A percentile compares a stretch with the other conserved stretches of the same genome.
Conservation (phyloP, 2,329 filamentous ascomycete species). For the Aspergillus sp. region DNA sequence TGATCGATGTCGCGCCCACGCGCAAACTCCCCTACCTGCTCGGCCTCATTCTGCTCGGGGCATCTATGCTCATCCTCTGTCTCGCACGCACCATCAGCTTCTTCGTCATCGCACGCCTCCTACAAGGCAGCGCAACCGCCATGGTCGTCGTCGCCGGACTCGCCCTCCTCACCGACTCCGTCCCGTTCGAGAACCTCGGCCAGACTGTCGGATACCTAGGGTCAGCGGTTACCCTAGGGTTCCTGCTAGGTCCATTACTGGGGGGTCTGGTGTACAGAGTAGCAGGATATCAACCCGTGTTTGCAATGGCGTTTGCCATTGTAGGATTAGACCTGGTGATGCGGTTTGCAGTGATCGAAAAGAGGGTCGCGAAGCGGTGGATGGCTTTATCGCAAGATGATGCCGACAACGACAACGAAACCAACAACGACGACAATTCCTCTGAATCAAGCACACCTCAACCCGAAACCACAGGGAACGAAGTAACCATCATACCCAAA, state of each 20-base stretch:
- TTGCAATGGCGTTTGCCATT: slow-evolving; percentile 57
- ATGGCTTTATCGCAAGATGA: slow-evolving; percentile 25
- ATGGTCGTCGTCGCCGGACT: slow-evolving; percentile 63
- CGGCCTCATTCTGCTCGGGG: slow-evolving; percentile 55
- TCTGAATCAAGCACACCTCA: not conserved
- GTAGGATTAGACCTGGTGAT: slow-evolving; percentile 61
- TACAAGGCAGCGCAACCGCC: slow-evolving; percentile 60
- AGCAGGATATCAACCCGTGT: slow-evolving; percentile 60
- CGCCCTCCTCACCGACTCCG: slow-evolving; percentile 61
- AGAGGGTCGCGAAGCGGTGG: slow-evolving; percentile 53
- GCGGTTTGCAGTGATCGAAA: slow-evolving; percentile 64
- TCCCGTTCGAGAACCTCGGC: slow-evolving; percentile 58
- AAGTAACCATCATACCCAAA: not conserved
- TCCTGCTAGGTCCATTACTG: slow-evolving; percentile 58
- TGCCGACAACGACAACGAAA: slow-evolving; percentile 37
- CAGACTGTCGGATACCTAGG: slow-evolving; percentile 61
- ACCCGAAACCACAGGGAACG: not conserved
- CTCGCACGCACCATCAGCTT: slow-evolving; percentile 51
- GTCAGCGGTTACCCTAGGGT: slow-evolving; percentile 60
- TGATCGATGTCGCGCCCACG: slow-evolving; percentile 35
- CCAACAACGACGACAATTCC: not conserved
- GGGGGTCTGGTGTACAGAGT: slow-evolving; percentile 63
- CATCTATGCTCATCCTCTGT: slow-evolving; percentile 58
- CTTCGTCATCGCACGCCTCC: slow-evolving; percentile 54
- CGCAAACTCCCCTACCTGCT: slow-evolving; percentile 60